phyloP scores from a whole-genome alignment of 176 grass and related monocot species.

The Cocos nucifera region DNA sequence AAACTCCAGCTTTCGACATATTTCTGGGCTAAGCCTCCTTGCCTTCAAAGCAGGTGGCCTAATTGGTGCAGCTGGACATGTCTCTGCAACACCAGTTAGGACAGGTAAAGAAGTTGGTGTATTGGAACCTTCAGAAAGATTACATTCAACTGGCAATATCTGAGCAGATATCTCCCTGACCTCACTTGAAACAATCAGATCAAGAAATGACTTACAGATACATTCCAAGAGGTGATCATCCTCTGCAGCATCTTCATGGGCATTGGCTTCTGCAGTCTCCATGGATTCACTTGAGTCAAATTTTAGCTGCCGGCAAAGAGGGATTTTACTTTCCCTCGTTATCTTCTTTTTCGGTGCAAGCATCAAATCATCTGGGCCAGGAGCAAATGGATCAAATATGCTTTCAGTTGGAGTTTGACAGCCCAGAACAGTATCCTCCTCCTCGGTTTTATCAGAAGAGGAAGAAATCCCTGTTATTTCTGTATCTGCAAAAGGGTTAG shows the following conservation, averaged over 20 bases:
- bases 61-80: conserved; percentile 44
- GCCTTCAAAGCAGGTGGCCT: conserved; percentile 15
- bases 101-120: conserved; percentile 45
- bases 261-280: conserved; percentile 21
- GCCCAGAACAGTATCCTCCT: conserved; percentile 1
- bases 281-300: conserved; percentile 18
- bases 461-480: conserved; percentile 18
- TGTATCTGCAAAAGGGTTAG: conserved; percentile 1
- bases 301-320: conserved; percentile 6
- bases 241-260: conserved; percentile 15
- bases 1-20: conserved; percentile 62
- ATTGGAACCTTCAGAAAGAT: conserved; percentile 14
- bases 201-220: conserved; percentile 29
- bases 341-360: conserved; percentile 19
- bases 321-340: conserved; percentile 8
- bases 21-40: conserved; percentile 25
- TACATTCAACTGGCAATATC: conserved; percentile 8
- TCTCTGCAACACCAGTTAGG: conserved; percentile 38
- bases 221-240: conserved; percentile 19
- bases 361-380: conserved; percentile 22
- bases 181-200: conserved; percentile 30
- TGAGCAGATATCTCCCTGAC: conserved; percentile 9
- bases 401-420: conserved; percentile 17
- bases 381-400: conserved; percentile 23
- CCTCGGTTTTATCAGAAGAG: conserved; percentile 6